Evolutionary conservation across 2,329 filamentous ascomycete genomes (phyloP).

Genomic region (Reticulascus tulasneorum): DNA sequence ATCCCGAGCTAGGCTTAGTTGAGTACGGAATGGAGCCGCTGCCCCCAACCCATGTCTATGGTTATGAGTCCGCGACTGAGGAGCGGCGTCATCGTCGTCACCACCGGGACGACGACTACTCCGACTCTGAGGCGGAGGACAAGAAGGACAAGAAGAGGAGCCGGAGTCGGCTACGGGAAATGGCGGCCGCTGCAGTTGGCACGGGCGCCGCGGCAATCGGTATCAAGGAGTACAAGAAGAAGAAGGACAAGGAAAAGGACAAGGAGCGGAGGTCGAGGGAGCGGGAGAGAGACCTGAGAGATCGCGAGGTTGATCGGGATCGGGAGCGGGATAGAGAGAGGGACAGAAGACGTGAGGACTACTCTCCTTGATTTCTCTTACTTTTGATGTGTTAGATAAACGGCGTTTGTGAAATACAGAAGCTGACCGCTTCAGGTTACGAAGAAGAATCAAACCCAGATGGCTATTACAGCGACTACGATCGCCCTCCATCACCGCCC

Average conservation of each 20-base stretch:
- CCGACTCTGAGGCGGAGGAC: slow-evolving; percentile 28
- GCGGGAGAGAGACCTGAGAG: slow-evolving; percentile 12
- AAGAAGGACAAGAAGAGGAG: slow-evolving; percentile 54
- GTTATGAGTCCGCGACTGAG: slow-evolving; percentile 47
- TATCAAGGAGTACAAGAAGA: slow-evolving; percentile 56
- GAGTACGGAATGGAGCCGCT: slow-evolving; percentile 61
- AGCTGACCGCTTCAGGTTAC: slow-evolving; percentile 25
- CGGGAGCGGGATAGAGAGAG: slow-evolving; percentile 21
- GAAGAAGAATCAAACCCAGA: slow-evolving; percentile 30
- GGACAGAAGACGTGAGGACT: slow-evolving; percentile 29
- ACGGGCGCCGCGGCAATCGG: slow-evolving; percentile 60
- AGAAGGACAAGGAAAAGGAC: slow-evolving; percentile 38
- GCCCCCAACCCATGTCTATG: slow-evolving; percentile 28
- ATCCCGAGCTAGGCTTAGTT: slow-evolving; percentile 66
- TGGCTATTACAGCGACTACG: slow-evolving; percentile 30
- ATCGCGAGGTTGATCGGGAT: slow-evolving; percentile 20
- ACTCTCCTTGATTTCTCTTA: background rate
- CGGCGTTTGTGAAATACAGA: background rate
- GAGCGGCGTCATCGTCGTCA: slow-evolving; percentile 34
- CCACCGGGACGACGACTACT: slow-evolving; percentile 31
- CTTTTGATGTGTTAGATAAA: background rate
- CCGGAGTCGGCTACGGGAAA: slow-evolving; percentile 48
- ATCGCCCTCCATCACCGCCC: slow-evolving; percentile 41
- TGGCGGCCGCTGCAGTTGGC: slow-evolving; percentile 51
- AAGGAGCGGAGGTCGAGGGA: slow-evolving; percentile 15